Percentiles rank a stretch among this genome's conserved stretches.
Conservation (phyloP, 2,329 filamentous ascomycete genomes). For the Mycosphaerelloides madeirae region DNA sequence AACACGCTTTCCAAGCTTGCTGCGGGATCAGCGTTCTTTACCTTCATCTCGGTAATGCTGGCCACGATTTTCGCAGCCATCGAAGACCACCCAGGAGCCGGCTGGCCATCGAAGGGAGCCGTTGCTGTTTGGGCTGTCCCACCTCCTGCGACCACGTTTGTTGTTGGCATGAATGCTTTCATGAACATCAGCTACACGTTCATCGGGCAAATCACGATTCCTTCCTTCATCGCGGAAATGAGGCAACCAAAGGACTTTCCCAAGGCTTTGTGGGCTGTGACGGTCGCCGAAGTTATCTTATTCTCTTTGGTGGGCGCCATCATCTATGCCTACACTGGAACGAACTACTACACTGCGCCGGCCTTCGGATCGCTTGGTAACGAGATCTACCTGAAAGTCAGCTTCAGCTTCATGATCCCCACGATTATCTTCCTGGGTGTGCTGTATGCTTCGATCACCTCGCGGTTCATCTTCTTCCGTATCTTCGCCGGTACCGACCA, state of each 20-base stretch:
- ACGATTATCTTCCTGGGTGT: slow-evolving; percentile 90
- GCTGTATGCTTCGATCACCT: slow-evolving; percentile 83
- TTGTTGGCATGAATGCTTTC: slow-evolving; percentile 78
- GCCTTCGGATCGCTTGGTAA: slow-evolving; percentile 80
- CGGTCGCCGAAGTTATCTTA: slow-evolving; percentile 78
- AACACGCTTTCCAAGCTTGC: slow-evolving; percentile 72
- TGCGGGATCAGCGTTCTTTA: slow-evolving; percentile 76
- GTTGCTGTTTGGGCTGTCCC: slow-evolving; percentile 67
- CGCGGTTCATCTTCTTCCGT: slow-evolving; percentile 88
- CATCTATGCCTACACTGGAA: slow-evolving; percentile 82
- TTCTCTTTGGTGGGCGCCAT: slow-evolving; percentile 78
- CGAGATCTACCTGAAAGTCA: slow-evolving; percentile 73
- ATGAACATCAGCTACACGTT: slow-evolving; percentile 96
- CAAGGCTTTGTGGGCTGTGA: slow-evolving; percentile 87
- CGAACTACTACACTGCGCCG: slow-evolving; percentile 80
- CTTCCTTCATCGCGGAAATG: slow-evolving; percentile 96
- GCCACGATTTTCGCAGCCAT: slow-evolving; percentile 77
- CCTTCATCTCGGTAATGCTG: slow-evolving; percentile 80
- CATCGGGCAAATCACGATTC: slow-evolving; percentile 89
- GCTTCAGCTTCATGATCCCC: slow-evolving; percentile 93
- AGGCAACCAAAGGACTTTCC: slow-evolving; percentile 75
- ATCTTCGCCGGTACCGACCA: slow-evolving; percentile 75
- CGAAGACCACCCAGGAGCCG: slow-evolving; percentile 64
- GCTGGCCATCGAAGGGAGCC: slow-evolving; percentile 46
- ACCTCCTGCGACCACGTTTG: slow-evolving; percentile 67